phyloP scores from a whole-genome alignment of 176 grass and related monocot genomes.

The Cenchrus fungigraminus region DNA sequence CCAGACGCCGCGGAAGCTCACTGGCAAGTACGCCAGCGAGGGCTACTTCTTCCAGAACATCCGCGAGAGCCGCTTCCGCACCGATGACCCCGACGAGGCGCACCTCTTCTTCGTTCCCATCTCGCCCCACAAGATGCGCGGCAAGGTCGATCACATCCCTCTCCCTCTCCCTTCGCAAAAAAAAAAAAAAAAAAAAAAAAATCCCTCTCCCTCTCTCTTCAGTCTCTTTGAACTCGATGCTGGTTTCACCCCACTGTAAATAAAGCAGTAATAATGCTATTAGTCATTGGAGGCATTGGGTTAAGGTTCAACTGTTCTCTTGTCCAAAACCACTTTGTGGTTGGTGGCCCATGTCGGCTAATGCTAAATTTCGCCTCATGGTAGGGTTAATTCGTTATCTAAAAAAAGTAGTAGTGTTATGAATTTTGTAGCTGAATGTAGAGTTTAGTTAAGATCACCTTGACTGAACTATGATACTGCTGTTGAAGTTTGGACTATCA shows the following conservation, averaged over 20 bases:
- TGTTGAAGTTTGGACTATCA: not conserved
- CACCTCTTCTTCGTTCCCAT: conserved; percentile 91
- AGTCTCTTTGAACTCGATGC: not conserved
- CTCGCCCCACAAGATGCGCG: conserved; percentile 96
- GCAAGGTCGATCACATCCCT: conserved; percentile 49
- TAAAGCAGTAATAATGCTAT: not conserved
- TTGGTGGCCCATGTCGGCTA: not conserved
- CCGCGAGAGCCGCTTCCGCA: conserved; percentile 76
- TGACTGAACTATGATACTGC: not conserved
- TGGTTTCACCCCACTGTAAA: not conserved
- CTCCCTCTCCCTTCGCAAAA: not conserved
- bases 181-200: no score
- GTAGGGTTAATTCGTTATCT: no score
- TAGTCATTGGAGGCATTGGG: not conserved
- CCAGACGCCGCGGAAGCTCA: conserved; percentile 95
- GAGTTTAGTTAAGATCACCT: not conserved
- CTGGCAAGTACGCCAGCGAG: conserved; percentile 95
- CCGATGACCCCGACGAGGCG: conserved; percentile 65
- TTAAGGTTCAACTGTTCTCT: not conserved
- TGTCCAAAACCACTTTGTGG: not conserved
- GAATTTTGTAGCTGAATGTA: not conserved
- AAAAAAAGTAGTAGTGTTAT: not conserved
- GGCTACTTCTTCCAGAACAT: conserved; percentile 99
- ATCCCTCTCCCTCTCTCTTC: not conserved
- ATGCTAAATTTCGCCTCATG: not conserved